These are phyloP conservation scores for Ophiostoma ulmi DNA, from an alignment of 2,329 filamentous ascomycete genomes.

Conservation along the genomic window DNA sequence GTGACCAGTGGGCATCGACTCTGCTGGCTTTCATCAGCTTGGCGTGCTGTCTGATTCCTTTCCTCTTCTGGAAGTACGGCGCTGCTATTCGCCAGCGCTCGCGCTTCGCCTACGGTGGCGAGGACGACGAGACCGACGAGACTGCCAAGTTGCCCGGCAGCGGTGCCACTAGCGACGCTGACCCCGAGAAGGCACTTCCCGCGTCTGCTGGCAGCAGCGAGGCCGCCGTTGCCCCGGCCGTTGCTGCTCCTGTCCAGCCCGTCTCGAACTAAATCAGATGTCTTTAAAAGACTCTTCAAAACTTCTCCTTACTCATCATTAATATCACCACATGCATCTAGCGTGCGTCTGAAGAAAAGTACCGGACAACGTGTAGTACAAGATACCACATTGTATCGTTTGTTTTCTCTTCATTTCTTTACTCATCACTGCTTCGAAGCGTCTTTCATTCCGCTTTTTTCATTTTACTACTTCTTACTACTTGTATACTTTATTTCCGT, in stretches of 20 bases:
- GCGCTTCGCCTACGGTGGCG: constrained; percentile 65
- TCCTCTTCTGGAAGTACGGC: constrained; percentile 72
- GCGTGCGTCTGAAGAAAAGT: background rate
- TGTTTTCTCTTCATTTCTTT: background rate
- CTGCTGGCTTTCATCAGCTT: constrained; percentile 69
- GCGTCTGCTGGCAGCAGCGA: background rate
- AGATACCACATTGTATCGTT: background rate
- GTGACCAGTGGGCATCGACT: constrained; percentile 69
- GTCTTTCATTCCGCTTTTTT: background rate
- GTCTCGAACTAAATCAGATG: background rate
- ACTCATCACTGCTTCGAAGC: background rate
- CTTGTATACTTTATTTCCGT: background rate
- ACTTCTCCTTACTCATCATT: background rate
- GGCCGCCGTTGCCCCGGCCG: background rate
- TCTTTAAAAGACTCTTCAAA: background rate
- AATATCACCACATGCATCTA: background rate
- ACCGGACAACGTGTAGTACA: background rate
- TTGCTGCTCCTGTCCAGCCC: background rate
- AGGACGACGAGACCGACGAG: constrained; percentile 43
- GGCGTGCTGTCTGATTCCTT: constrained; percentile 77
- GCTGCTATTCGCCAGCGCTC: constrained; percentile 59
- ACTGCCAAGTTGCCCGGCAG: constrained; percentile 1
- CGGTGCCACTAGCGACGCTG: constrained; percentile 9
- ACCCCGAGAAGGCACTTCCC: constrained; percentile 20
- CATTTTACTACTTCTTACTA: background rate